Conservation (phyloP, 2,329 filamentous ascomycete genomes). For the Hypoxylon sp. region DNA sequence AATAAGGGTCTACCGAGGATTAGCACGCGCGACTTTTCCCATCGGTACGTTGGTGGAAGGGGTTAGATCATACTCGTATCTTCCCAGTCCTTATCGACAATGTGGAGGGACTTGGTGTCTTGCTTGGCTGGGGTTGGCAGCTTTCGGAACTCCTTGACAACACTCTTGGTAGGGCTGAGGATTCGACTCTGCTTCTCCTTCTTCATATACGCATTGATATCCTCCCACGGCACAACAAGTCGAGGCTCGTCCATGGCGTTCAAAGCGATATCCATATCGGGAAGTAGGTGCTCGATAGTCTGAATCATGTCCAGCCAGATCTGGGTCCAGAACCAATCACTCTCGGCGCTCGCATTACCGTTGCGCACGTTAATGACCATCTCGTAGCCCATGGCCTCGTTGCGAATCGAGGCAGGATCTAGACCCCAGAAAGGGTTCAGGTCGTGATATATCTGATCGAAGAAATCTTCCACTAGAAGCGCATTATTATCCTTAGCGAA, state of each 20-base stretch:
- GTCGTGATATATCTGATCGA: slow-evolving; percentile 67
- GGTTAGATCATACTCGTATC: slow-evolving; percentile 57
- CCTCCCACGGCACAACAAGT: slow-evolving; percentile 72
- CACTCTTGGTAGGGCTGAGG: slow-evolving; percentile 59
- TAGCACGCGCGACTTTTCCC: slow-evolving; percentile 25
- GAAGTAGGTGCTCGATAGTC: slow-evolving; percentile 66
- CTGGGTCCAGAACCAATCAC: slow-evolving; percentile 69
- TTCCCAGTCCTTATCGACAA: slow-evolving; percentile 63
- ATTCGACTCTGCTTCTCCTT: slow-evolving; percentile 63
- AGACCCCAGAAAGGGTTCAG: slow-evolving; percentile 67
- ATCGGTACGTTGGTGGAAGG: neutral
- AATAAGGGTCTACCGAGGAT: slow-evolving; percentile 61
- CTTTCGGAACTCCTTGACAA: slow-evolving; percentile 59
- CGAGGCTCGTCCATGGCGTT: slow-evolving; percentile 77
- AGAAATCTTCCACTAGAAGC: slow-evolving; percentile 62
- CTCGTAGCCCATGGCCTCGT: slow-evolving; percentile 66
- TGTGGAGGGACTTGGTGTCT: slow-evolving; percentile 53
- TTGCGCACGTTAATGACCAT: slow-evolving; percentile 72
- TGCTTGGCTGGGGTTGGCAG: slow-evolving; percentile 56
- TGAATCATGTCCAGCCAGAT: slow-evolving; percentile 68
- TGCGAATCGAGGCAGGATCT: slow-evolving; percentile 61
- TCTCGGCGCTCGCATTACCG: slow-evolving; percentile 63
- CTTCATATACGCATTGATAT: slow-evolving; percentile 66
- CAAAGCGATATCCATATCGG: slow-evolving; percentile 76
- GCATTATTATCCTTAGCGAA: slow-evolving; percentile 59